Conservation (phyloP, 441 rosid genomes). For the Populus trichocarpa region DNA sequence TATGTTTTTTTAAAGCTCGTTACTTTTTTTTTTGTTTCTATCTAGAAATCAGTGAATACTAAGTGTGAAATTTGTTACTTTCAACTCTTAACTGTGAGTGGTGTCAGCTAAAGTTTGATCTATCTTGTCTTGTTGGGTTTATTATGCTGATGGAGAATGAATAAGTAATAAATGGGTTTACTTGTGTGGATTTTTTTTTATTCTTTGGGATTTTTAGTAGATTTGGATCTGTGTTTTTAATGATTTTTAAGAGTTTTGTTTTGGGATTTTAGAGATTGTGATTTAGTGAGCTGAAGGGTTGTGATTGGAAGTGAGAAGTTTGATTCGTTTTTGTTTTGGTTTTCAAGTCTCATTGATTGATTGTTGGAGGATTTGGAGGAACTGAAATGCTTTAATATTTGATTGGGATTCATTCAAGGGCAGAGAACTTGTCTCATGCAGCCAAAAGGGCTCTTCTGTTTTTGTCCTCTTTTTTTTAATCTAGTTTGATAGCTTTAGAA, state of each 20-base stretch:
- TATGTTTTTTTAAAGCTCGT: not conserved
- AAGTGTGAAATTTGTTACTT: not conserved
- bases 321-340: not conserved
- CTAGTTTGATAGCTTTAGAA: not conserved
- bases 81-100: not conserved
- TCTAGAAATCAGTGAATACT: not conserved
- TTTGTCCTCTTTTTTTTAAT: not conserved
- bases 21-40: not conserved
- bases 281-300: not conserved
- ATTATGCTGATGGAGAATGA: too few species aligned
- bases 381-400: not conserved
- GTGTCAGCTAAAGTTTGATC: not conserved
- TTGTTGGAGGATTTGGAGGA: not conserved
- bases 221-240: constrained; percentile 17
- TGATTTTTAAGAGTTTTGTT: not conserved
- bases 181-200: not conserved
- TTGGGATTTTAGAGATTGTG: not conserved
- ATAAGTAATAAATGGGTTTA: not conserved
- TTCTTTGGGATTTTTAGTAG: not conserved
- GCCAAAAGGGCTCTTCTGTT: not conserved
- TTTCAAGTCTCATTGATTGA: not conserved
- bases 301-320: not conserved
- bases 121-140: not conserved
- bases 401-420: not conserved
- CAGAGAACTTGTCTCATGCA: not conserved